A percentile compares a stretch with the other conserved stretches of the same genome.
Conservation (phyloP, 805 yeast genomes). For the Metschnikowia picachoensis region DNA sequence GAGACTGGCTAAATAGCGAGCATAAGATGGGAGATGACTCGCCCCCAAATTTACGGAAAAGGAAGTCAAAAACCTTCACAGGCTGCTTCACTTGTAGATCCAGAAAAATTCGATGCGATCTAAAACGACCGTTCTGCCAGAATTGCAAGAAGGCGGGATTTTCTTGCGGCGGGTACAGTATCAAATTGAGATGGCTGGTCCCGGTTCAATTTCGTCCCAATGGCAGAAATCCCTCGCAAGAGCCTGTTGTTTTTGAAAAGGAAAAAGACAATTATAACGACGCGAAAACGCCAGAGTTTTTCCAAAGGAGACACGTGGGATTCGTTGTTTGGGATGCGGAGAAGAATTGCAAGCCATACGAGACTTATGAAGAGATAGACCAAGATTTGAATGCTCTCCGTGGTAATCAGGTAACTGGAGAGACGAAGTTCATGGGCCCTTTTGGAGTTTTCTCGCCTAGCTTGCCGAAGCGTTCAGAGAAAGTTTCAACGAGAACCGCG, state of each 20-base stretch:
- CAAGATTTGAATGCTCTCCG: slow-evolving; percentile 48
- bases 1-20: background rate
- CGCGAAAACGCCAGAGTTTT: slow-evolving; percentile 37
- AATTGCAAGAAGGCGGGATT: slow-evolving; percentile 66
- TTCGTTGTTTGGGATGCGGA: slow-evolving; percentile 68
- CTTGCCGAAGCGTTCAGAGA: background rate
- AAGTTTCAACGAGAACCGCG: background rate
- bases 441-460: slow-evolving; percentile 64
- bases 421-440: slow-evolving; percentile 63
- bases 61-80: slow-evolving; percentile 60
- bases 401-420: slow-evolving; percentile 26
- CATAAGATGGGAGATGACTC: background rate
- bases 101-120: slow-evolving; percentile 78
- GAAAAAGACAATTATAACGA: slow-evolving; percentile 15
- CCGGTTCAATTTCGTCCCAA: slow-evolving; percentile 38
- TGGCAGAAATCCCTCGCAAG: slow-evolving; percentile 26
- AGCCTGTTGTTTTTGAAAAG: slow-evolving; percentile 29
- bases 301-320: slow-evolving; percentile 67
- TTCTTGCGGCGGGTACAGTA: slow-evolving; percentile 77
- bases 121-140: slow-evolving; percentile 63
- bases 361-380: slow-evolving; percentile 81
- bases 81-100: slow-evolving; percentile 89
- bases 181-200: slow-evolving; percentile 73
- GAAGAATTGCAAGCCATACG: slow-evolving; percentile 45
- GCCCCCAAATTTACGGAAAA: slow-evolving; percentile 1